phyloP scores from a whole-genome alignment of 805 yeast genomes.

The Metschnikowia corniflorae region DNA sequence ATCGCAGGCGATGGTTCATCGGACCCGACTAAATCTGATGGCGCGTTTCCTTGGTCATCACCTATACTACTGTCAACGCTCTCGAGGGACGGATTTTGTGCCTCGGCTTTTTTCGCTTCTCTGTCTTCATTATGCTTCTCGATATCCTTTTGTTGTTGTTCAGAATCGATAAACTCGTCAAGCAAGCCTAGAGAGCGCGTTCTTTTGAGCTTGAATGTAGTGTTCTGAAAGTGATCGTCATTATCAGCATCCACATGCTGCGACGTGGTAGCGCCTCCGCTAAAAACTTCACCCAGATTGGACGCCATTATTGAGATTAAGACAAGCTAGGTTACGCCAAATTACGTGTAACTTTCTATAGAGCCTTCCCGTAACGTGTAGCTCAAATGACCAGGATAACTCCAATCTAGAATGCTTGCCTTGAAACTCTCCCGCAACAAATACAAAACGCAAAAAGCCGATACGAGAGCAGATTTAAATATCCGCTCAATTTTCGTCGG shows the following conservation, averaged over 20 bases:
- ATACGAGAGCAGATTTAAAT: no score
- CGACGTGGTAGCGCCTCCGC: conserved; percentile 61
- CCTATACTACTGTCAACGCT: not conserved
- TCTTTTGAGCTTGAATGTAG: conserved; percentile 72
- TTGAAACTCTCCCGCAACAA: no score
- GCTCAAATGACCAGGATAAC: no score
- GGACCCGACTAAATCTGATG: conserved; percentile 1
- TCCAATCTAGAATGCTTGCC: no score
- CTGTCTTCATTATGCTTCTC: conserved; percentile 15
- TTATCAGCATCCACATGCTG: conserved; percentile 68
- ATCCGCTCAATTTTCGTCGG: no score
- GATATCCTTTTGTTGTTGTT: conserved; percentile 16
- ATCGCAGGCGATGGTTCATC: conserved; percentile 12
- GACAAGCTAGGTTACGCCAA: no score
- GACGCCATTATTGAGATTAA: conserved; percentile 14
- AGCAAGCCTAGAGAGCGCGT: conserved; percentile 80
- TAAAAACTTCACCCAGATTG: conserved; percentile 30
- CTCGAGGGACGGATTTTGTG: not conserved
- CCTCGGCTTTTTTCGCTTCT: conserved; percentile 5
- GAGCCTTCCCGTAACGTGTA: no score
- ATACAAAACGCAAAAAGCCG: no score
- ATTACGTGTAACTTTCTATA: no score
- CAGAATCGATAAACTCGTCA: conserved; percentile 61
- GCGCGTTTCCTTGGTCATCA: not conserved
- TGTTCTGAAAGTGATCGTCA: conserved; percentile 64